Percentiles rank a stretch among this genome's conserved stretches.
Conservation (phyloP, 192 early-diverging fungal genomes). For the Backusella morwellensis region DNA sequence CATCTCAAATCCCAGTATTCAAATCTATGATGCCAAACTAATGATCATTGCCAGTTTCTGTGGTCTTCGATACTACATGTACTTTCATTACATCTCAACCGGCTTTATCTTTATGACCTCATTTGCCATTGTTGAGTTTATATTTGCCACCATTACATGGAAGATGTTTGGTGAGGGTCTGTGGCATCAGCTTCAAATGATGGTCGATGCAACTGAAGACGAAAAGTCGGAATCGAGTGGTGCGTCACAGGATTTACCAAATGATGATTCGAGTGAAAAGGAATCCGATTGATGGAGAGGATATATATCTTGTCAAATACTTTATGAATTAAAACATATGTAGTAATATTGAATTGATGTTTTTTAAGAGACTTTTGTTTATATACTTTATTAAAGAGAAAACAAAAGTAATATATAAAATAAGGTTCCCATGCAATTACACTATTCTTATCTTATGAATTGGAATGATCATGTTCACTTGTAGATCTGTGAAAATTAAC, state of each 20-base stretch:
- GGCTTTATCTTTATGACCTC: slow-evolving; percentile 41
- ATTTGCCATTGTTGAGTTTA: slow-evolving; percentile 48
- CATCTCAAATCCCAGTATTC: slow-evolving; percentile 41
- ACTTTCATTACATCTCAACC: slow-evolving; percentile 44
- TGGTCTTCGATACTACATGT: slow-evolving; percentile 58
- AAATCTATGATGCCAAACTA: slow-evolving; percentile 50
- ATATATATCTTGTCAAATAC: too few species aligned
- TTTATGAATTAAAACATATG: too few species aligned
- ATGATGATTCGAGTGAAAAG: neutral
- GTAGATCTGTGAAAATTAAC: too few species aligned
- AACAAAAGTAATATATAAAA: too few species aligned
- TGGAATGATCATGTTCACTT: too few species aligned
- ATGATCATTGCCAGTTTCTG: slow-evolving; percentile 54
- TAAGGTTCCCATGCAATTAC: too few species aligned
- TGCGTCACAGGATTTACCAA: neutral
- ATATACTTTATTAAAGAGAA: too few species aligned
- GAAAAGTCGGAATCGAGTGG: neutral
- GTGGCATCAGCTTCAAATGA: slow-evolving; percentile 13
- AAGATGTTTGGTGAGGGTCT: slow-evolving; percentile 25
- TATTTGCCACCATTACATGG: slow-evolving; percentile 52
- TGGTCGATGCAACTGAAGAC: neutral
- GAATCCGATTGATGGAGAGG: neutral
- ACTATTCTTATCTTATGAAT: too few species aligned
- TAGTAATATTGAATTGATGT: too few species aligned
- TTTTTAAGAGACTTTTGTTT: too few species aligned